These are phyloP conservation scores for Allium cepa DNA, from an alignment of 106 monocot species.

Conservation along the genomic window DNA sequence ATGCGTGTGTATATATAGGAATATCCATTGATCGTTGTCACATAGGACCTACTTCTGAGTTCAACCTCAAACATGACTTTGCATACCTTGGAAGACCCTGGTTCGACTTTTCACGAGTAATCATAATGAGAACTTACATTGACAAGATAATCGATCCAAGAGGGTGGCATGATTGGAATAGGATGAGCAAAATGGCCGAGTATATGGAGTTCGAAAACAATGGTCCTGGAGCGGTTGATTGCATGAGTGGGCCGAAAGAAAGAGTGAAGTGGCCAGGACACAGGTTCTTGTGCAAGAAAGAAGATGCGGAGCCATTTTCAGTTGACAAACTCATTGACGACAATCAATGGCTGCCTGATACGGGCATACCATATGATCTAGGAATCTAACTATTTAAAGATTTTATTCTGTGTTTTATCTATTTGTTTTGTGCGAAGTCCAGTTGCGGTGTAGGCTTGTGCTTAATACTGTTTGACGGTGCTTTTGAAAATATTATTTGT, in stretches of 20 bases:
- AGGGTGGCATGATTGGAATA: not conserved
- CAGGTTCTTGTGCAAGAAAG: not conserved
- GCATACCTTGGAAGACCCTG: conserved; percentile 5
- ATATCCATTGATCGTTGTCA: too few relatives aligned
- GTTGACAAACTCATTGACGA: not conserved
- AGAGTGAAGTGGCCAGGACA: conserved; percentile 22
- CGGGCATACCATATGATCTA: not conserved
- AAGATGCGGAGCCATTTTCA: not conserved
- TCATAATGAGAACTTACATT: not conserved
- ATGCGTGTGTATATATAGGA: too few relatives aligned
- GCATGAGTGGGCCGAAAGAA: not conserved
- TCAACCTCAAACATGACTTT: too few relatives aligned
- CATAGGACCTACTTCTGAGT: too few relatives aligned
- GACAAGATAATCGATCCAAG: not conserved
- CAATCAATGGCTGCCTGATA: not conserved
- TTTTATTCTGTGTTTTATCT: too few relatives aligned
- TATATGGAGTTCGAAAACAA: conserved; percentile 36
- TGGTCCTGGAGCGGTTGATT: conserved; percentile 11
- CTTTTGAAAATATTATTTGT: too few relatives aligned
- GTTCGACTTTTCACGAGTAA: not conserved
- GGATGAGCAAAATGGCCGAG: conserved; percentile 6
- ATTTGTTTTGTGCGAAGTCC: too few relatives aligned
- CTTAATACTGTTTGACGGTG: too few relatives aligned
- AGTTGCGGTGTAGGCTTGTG: too few relatives aligned
- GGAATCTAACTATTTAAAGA: too few relatives aligned